Evolutionary conservation across 257 asterid species (phyloP).

Genomic region (Salvia miltiorrhiza): DNA sequence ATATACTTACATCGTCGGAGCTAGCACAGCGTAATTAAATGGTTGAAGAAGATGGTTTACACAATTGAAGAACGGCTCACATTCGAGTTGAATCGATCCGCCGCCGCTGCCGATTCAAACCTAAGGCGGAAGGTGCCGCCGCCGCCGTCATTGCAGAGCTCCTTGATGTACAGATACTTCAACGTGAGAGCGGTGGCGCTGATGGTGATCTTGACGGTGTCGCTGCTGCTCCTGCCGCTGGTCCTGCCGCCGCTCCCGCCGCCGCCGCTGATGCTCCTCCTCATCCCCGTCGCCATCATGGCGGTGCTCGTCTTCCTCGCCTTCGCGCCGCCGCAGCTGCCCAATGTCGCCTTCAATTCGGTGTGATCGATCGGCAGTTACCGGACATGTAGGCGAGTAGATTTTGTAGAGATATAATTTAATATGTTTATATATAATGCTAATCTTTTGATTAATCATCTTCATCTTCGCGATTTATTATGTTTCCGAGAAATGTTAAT

Average conservation of each 20-base stretch:
- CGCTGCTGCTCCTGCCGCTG: constrained; percentile 57
- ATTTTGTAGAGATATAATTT: constrained; percentile 17
- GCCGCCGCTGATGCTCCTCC: constrained; percentile 49
- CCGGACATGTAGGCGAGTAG: not conserved
- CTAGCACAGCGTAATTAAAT: not conserved
- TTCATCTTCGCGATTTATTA: not conserved
- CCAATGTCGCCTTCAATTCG: constrained; percentile 22
- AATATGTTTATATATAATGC: not conserved
- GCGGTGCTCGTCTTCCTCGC: constrained; percentile 43
- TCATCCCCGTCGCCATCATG: constrained; percentile 59
- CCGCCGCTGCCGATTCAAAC: not conserved
- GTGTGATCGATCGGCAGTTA: not conserved
- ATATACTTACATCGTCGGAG: not conserved
- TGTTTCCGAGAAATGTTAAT: not conserved
- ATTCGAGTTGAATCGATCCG: not conserved
- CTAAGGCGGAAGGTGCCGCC: constrained; percentile 10
- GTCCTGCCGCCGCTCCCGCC: constrained; percentile 75
- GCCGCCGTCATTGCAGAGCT: not conserved
- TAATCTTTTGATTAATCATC: not conserved
- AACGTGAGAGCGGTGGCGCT: constrained; percentile 5
- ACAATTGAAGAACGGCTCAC: constrained; percentile 28
- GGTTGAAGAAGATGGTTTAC: constrained; percentile 27
- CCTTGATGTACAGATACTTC: constrained; percentile 27
- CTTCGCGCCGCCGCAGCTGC: constrained; percentile 36
- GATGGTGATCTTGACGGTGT: constrained; percentile 35